These are phyloP conservation scores for Sugiyamaella xylanicola DNA, from an alignment of 1,139 yeast genomes.

Conservation along the genomic window DNA sequence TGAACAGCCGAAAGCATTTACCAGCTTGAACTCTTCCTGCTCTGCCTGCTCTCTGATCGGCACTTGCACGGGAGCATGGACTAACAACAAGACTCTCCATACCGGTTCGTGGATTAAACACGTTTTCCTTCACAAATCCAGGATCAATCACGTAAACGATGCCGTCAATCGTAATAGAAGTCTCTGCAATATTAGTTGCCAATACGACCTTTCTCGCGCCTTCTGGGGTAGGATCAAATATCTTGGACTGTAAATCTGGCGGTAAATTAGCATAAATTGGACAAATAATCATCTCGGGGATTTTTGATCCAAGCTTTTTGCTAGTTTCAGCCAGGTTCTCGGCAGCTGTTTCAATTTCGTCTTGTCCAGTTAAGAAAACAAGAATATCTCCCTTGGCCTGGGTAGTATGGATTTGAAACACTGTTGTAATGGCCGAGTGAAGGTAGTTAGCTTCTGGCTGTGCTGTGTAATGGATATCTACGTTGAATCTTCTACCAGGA, in stretches of 20 bases:
- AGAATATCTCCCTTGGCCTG: conserved; percentile 83
- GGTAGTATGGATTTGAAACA: conserved; percentile 77
- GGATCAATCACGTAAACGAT: conserved; percentile 87
- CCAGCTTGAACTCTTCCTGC: conserved; percentile 98
- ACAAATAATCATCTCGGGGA: conserved; percentile 68
- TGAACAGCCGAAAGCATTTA: conserved; percentile 83
- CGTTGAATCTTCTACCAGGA: conserved; percentile 91
- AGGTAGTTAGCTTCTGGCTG: conserved; percentile 89
- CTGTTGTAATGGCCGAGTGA: conserved; percentile 83
- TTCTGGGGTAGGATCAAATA: conserved; percentile 86
- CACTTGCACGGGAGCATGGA: conserved; percentile 92
- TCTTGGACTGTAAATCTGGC: conserved; percentile 73
- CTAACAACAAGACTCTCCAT: conserved; percentile 86
- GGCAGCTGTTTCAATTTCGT: conserved; percentile 84
- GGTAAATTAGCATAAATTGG: conserved; percentile 95
- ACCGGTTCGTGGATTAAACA: conserved; percentile 78
- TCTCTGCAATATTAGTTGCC: conserved; percentile 96
- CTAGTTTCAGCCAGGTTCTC: conserved; percentile 69
- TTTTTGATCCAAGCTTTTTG: conserved; percentile 61
- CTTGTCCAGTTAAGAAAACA: conserved; percentile 92
- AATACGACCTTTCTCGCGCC: conserved; percentile 81
- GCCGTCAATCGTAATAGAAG: conserved; percentile 93
- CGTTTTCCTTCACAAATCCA: conserved; percentile 88
- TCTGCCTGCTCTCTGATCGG: conserved; percentile 95
- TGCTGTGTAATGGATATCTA: conserved; percentile 79